Evolutionary conservation across 2,329 filamentous ascomycete species (phyloP).

Genomic region (Xylariaceae sp.): DNA sequence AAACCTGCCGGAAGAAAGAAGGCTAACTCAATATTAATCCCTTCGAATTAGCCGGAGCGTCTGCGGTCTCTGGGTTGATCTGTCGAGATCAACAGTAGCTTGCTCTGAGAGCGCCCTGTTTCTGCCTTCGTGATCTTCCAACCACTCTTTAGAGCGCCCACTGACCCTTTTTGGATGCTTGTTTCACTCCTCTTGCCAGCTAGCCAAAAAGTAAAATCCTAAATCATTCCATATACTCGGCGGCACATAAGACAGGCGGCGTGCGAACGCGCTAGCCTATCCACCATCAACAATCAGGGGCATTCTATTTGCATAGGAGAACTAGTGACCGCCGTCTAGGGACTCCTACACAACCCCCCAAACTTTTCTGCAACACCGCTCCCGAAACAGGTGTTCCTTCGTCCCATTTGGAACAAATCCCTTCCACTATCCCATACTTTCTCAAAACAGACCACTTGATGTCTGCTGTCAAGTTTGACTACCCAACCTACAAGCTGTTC

Average conservation of each 20-base stretch:
- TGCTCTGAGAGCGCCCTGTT: slow-evolving; percentile 24
- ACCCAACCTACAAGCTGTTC: slow-evolving; percentile 59
- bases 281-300: slow-evolving; percentile 16
- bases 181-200: slow-evolving; percentile 32
- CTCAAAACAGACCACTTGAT: slow-evolving; percentile 50
- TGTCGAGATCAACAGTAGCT: slow-evolving; percentile 28
- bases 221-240: slow-evolving; percentile 29
- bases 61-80: slow-evolving; percentile 29
- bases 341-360: slow-evolving; percentile 22
- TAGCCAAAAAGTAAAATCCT: slow-evolving; percentile 26
- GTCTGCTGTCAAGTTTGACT: slow-evolving; percentile 61
- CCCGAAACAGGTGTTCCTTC: slow-evolving; percentile 42
- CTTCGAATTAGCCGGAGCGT: slow-evolving; percentile 25
- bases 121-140: slow-evolving; percentile 21
- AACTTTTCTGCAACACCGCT: slow-evolving; percentile 35
- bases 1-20: slow-evolving; percentile 33
- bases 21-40: slow-evolving; percentile 37
- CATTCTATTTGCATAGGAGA: slow-evolving; percentile 1
- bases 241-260: slow-evolving; percentile 33
- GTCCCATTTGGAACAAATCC: slow-evolving; percentile 37
- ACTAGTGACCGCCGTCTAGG: not conserved
- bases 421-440: slow-evolving; percentile 28
- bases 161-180: slow-evolving; percentile 22
- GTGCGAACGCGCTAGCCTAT: slow-evolving; percentile 20
- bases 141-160: slow-evolving; percentile 18